Evolutionary conservation across 1,139 yeast genomes (phyloP), one percentile per base, ranked within the genome.

Genomic region (Hyphopichia wangnamkhiaoensis): DNA sequence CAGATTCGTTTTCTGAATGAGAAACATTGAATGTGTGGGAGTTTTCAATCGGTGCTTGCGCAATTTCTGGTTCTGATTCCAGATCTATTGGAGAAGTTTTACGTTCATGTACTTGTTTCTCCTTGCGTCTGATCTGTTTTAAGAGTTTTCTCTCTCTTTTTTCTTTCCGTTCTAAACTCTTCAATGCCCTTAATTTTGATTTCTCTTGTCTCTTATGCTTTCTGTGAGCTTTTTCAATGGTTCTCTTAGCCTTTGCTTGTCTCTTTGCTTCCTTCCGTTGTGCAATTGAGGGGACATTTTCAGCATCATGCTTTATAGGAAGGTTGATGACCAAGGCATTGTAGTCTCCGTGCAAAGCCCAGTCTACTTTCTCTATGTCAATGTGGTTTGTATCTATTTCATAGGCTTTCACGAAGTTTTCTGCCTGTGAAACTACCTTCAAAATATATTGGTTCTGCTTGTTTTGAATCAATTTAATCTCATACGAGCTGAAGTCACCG

Each of bases 401-500:
- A 29, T 30, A 44, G n/a, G 23, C 34, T 19, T 31, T 40, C 17
- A 34, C 34, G 28, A 42, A 44, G 5, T 33, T 24, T 16, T 44
- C 46, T 3, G 17, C 20, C 10, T 36, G 31, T 9, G 48, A 43
- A 9, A 18, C 15, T 5, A 46, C 35, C 30, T 34, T 35, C 14
- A 45, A 29, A 15, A 34, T 15, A 25, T 41, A 32, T 4, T 33
- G 26, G 10, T 27, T 23, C 4, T 31, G 12, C 14, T 31, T 34
- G 10, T 39, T 32, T 26, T 27, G 34, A 10, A 35, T 40, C 26
- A 46, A 28, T n/a, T 37, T 41, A 15, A 44, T 37, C 14, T 40
- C 41, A 31, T 42, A 41, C 10, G 42, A 38, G 4, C 26, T 21
- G 19, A 43, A 44, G 4, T 40, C 42, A 10, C 38, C 40, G 14